Conservation (phyloP, 2,329 filamentous ascomycete genomes). For the Penicillium thymicola region DNA sequence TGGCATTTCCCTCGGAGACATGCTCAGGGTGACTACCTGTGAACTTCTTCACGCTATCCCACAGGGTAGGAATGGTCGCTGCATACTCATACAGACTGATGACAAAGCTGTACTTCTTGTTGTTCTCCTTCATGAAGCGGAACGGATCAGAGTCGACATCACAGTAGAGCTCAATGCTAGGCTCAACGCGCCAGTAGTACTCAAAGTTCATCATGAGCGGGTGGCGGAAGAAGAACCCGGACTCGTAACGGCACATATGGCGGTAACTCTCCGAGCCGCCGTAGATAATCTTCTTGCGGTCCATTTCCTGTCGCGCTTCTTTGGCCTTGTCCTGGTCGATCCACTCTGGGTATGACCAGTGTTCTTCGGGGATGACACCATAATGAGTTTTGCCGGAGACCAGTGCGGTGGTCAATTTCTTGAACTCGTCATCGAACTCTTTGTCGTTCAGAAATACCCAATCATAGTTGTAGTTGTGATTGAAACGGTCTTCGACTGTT, state of each 20-base stretch:
- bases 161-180: conserved; percentile 92
- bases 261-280: conserved; percentile 95
- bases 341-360: conserved; percentile 95
- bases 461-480: conserved; percentile 93
- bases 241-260: conserved; percentile 99
- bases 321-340: conserved; percentile 93
- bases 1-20: conserved; percentile 75
- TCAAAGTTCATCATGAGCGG: conserved; percentile 92
- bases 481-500: conserved; percentile 97
- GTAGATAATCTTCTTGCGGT: conserved; percentile 92
- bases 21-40: conserved; percentile 88
- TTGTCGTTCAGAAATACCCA: conserved; percentile 99
- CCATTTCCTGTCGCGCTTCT: conserved; percentile 92
- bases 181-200: conserved; percentile 99
- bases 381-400: conserved; percentile 93
- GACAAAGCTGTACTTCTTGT: conserved; percentile 98
- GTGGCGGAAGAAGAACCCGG: conserved; percentile 98
- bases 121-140: conserved; percentile 91
- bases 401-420: conserved; percentile 80
- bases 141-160: conserved; percentile 95
- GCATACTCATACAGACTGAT: conserved; percentile 94
- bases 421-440: conserved; percentile 90
- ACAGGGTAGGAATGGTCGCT: conserved; percentile 93
- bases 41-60: conserved; percentile 94
- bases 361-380: conserved; percentile 81